phyloP scores from a whole-genome alignment of 2,329 filamentous ascomycete species.

The Diplodia seriata region DNA sequence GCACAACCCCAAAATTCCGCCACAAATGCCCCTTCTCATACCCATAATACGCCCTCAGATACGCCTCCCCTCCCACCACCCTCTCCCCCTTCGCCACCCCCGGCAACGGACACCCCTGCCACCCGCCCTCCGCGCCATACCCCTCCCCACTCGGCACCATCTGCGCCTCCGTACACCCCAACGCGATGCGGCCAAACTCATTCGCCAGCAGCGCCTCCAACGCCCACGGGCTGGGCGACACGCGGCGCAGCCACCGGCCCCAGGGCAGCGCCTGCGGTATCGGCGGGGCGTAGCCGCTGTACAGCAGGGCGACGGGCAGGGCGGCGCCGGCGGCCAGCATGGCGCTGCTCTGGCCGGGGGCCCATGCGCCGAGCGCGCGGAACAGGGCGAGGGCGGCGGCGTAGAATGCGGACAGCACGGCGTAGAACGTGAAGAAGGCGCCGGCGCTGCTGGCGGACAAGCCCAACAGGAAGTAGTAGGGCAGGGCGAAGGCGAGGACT shows the following conservation, averaged over 20 bases:
- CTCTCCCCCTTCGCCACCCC: slow-evolving; percentile 62
- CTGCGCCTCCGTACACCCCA: slow-evolving; percentile 62
- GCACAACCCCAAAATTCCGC: slow-evolving; percentile 63
- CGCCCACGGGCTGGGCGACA: slow-evolving; percentile 68
- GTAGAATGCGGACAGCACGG: slow-evolving; percentile 67
- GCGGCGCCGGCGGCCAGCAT: slow-evolving; percentile 50
- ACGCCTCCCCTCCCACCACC: slow-evolving; percentile 61
- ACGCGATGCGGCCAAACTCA: slow-evolving; percentile 67
- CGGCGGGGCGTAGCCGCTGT: slow-evolving; percentile 50
- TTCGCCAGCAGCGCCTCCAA: slow-evolving; percentile 74
- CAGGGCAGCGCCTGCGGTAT: slow-evolving; percentile 47
- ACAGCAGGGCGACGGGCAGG: slow-evolving; percentile 49
- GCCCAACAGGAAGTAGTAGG: slow-evolving; percentile 70
- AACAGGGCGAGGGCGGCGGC: slow-evolving; percentile 54
- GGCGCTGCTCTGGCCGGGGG: slow-evolving; percentile 45
- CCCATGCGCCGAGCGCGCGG: slow-evolving; percentile 45
- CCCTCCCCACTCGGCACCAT: slow-evolving; percentile 62
- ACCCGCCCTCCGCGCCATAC: slow-evolving; percentile 50
- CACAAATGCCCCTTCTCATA: slow-evolving; percentile 66
- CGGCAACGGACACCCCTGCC: slow-evolving; percentile 66
- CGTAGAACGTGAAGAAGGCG: slow-evolving; percentile 67
- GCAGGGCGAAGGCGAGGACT: slow-evolving; percentile 64
- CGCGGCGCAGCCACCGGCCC: slow-evolving; percentile 50
- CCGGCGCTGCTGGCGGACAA: too few relatives aligned
- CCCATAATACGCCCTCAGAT: slow-evolving; percentile 61